phyloP scores from a whole-genome alignment of 176 grass and related monocot species.

The Calamus simplicifolius region DNA sequence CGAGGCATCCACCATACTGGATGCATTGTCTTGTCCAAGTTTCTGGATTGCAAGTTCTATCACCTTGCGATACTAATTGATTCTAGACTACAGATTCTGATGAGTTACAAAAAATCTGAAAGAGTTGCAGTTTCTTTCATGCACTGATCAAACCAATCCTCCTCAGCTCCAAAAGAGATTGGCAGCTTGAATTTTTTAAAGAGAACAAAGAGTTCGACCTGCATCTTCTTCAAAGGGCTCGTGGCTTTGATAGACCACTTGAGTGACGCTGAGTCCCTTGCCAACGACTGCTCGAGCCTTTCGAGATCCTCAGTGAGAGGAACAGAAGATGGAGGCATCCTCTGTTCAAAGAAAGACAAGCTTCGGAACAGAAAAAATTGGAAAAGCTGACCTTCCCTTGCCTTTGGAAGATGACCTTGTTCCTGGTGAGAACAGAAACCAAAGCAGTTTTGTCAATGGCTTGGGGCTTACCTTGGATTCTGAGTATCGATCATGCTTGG shows the following conservation, averaged over 20 bases:
- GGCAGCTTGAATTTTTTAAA: constrained; percentile 53
- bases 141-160: constrained; percentile 62
- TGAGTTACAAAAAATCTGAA: constrained; percentile 76
- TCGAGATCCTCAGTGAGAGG: constrained; percentile 53
- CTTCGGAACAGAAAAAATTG: constrained; percentile 8
- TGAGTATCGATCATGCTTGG: constrained; percentile 8
- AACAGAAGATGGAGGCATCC: constrained; percentile 49
- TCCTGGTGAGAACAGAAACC: not conserved
- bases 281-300: constrained; percentile 44
- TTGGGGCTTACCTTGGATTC: too few relatives aligned
- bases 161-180: not conserved
- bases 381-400: constrained; percentile 20
- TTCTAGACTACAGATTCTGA: constrained; percentile 52
- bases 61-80: constrained; percentile 66
- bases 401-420: not conserved
- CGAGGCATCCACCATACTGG: constrained; percentile 10
- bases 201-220: constrained; percentile 52
- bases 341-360: constrained; percentile 16
- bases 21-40: constrained; percentile 10
- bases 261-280: constrained; percentile 43
- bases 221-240: constrained; percentile 75
- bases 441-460: not conserved
- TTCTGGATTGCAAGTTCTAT: constrained; percentile 37
- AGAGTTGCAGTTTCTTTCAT: constrained; percentile 92
- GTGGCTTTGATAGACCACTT: constrained; percentile 70